A percentile compares a stretch with the other conserved stretches of the same genome.
These are phyloP conservation scores for Ogataea hybrid DNA, from an alignment of 1,139 yeast species.

Conservation along the genomic window DNA sequence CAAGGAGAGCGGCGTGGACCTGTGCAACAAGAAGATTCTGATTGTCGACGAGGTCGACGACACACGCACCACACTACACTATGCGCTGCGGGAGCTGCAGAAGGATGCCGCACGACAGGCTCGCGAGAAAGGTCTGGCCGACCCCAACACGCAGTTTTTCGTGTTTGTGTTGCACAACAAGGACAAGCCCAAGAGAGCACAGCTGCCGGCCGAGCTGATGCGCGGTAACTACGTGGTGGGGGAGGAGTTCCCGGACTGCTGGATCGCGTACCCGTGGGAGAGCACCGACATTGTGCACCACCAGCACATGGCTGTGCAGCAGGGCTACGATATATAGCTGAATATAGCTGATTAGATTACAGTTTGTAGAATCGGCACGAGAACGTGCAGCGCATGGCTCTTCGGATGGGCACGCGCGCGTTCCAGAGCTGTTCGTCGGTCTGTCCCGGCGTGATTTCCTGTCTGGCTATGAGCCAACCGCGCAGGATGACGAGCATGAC, in stretches of 20 bases:
- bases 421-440: constrained; percentile 28
- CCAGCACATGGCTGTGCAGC: constrained; percentile 74
- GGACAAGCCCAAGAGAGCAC: constrained; percentile 82
- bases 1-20: constrained; percentile 37
- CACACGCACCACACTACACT: constrained; percentile 91
- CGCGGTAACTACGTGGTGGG: constrained; percentile 80
- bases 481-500: constrained; percentile 40
- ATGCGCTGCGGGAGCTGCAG: constrained; percentile 82
- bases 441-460: constrained; percentile 28
- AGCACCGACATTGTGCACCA: constrained; percentile 84
- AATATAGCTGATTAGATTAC: constrained; percentile 13
- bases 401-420: constrained; percentile 20
- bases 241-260: constrained; percentile 82
- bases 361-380: constrained; percentile 14
- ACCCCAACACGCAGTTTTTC: constrained; percentile 67
- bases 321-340: constrained; percentile 48
- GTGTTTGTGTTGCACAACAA: constrained; percentile 94
- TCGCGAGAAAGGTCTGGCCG: constrained; percentile 41
- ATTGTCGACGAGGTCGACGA: constrained; percentile 96
- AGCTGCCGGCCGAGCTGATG: constrained; percentile 48
- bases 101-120: constrained; percentile 73
- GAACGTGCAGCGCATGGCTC: constrained; percentile 9
- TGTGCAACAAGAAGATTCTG: constrained; percentile 33
- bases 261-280: constrained; percentile 98
- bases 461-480: constrained; percentile 50